Conservation (phyloP, 306 rosid genomes). For the Cicer yamashitae region DNA sequence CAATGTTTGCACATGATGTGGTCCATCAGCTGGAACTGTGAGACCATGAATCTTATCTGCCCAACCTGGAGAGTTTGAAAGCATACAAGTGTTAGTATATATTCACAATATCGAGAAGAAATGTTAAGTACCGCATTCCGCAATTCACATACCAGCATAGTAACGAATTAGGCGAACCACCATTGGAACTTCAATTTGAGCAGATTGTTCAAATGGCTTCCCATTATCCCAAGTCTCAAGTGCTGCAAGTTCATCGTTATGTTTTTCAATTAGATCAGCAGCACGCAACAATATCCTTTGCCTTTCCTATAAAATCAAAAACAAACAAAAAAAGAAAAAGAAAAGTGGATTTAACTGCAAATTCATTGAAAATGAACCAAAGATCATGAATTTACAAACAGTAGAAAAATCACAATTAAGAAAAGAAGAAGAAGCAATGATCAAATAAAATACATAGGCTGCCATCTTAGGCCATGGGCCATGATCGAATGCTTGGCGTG, state of each 20-base stretch:
- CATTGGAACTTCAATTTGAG: slow-evolving; percentile 74
- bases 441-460: slow-evolving; percentile 69
- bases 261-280: slow-evolving; percentile 83
- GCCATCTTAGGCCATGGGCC: slow-evolving; percentile 97
- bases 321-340: neutral
- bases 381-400: neutral
- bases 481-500: slow-evolving; percentile 85
- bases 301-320: slow-evolving; percentile 62
- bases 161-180: slow-evolving; percentile 72
- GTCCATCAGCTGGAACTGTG: slow-evolving; percentile 85
- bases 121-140: neutral
- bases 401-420: neutral
- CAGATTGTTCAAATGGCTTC: slow-evolving; percentile 84
- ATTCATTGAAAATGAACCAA: slow-evolving; percentile 18
- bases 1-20: slow-evolving; percentile 75
- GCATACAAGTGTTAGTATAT: slow-evolving; percentile 11
- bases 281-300: slow-evolving; percentile 67
- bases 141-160: slow-evolving; percentile 69
- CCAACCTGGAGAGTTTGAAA: slow-evolving; percentile 67
- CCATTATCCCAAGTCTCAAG: slow-evolving; percentile 98
- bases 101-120: slow-evolving; percentile 8
- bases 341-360: slow-evolving; percentile 2
- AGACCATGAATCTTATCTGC: slow-evolving; percentile 96
- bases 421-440: neutral
- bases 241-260: slow-evolving; percentile 74